Conservation (phyloP, 108 stramenopile genomes). For the Mediolabrus comicus region DNA sequence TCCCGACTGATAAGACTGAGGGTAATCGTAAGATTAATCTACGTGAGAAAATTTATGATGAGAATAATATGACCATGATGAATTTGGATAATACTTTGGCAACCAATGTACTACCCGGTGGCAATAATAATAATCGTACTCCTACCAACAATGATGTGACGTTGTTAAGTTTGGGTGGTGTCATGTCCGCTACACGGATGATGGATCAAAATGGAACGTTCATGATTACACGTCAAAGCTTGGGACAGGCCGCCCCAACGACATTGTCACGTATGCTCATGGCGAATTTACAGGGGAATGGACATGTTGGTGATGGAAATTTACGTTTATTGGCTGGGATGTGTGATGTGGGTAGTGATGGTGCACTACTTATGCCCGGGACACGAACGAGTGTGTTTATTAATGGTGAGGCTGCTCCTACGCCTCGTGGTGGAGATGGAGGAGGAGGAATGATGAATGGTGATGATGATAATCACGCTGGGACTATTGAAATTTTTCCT, state of each 20-base stretch:
- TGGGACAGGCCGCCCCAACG: constrained; percentile 17
- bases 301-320: constrained; percentile 8
- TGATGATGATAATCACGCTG: constrained; percentile 7
- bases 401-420: constrained; percentile 6
- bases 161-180: constrained; percentile 29
- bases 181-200: constrained; percentile 27
- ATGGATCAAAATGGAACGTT: constrained; percentile 33
- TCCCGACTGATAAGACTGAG: constrained; percentile 65
- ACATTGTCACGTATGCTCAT: constrained; percentile 28
- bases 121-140: background rate
- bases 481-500: constrained; percentile 35
- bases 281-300: constrained; percentile 24
- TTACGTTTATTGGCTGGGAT: constrained; percentile 21
- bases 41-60: background rate
- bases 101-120: background rate
- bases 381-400: constrained; percentile 14
- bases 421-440: background rate
- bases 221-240: constrained; percentile 17
- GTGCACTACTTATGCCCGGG: constrained; percentile 60
- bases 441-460: background rate
- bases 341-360: constrained; percentile 57
- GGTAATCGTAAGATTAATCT: constrained; percentile 54
- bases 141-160: constrained; percentile 19
- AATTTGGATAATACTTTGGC: constrained; percentile 8
- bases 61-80: background rate